Evolutionary conservation across 2,329 filamentous ascomycete genomes (phyloP), one percentile per base, ranked within the genome.

Genomic region (Diplocarpon mali): DNA sequence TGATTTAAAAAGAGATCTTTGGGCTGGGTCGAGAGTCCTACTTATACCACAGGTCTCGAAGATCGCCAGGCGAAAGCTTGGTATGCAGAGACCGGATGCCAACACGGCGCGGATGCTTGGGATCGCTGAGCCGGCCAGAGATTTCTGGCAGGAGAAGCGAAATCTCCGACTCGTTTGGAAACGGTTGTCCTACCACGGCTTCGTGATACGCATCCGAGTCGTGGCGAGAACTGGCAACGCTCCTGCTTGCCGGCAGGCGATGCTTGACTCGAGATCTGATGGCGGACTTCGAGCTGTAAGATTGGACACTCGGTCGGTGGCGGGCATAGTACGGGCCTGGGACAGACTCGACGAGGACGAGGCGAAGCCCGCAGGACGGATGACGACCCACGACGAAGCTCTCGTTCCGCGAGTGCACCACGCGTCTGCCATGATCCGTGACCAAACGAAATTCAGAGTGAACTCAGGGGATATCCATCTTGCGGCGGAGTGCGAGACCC

Each of bases 1-100:
- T 55, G 53, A 56, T 51, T 51, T 50, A 41, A 41, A 49, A 50
- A 55, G 38, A 51, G 34, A 32, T 39, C 42, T 17, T 50, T 45
- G 46, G n/a, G 41, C 12, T 35, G 54, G 46, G 49, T 43, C 24
- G 12, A 14, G 46, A 38, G 44, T 45, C 38, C 20, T 32, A 53
- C 54, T 58, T 60, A 60, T 60, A 58, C 40, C 46, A 20, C 7
- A 14, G 2, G 20, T 10, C 45, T 39, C 46, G 46, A 38, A 44
- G 14, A 35, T 29, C 31, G 10, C 35, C 35, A 30, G 35, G 38
- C 35, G 36, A 55, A 55, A 50, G 45, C 52, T 58, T 56, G 27
- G 46, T 46, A 35, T 17, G 37, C 20, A 24, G 52, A 54, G 52
- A 57, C 47, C 44, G 41, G 56, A 57, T 53, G 53, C 47, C 49